phyloP scores from a whole-genome alignment of 148 eudicot genomes.

The Nepenthes gracilis region DNA sequence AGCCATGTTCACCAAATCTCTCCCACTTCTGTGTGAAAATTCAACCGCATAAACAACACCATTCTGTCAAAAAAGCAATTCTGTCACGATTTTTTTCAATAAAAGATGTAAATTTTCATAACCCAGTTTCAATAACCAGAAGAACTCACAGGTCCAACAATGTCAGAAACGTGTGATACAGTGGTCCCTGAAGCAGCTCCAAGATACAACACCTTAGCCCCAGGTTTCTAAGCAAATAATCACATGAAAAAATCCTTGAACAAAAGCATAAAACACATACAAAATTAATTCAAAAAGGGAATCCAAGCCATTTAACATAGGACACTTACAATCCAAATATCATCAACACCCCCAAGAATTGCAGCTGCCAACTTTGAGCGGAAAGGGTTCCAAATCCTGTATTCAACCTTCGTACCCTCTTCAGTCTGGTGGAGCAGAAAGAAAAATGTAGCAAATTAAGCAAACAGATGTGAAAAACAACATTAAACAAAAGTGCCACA shows the following conservation, averaged over 20 bases:
- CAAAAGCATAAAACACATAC: neutral
- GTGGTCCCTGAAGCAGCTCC: slow-evolving; percentile 99
- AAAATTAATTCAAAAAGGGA: neutral
- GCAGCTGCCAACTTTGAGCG: slow-evolving; percentile 96
- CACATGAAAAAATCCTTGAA: neutral
- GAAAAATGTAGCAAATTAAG: neutral
- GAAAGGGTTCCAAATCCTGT: slow-evolving; percentile 95
- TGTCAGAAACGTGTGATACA: slow-evolving; percentile 86
- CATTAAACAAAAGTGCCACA: too few relatives aligned
- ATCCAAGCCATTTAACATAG: neutral
- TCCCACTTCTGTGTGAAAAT: slow-evolving; percentile 94
- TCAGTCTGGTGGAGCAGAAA: slow-evolving; percentile 38
- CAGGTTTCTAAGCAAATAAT: slow-evolving; percentile 34
- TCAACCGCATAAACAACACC: slow-evolving; percentile 95
- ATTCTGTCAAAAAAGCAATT: slow-evolving; percentile 22
- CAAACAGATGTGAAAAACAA: neutral
- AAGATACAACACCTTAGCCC: slow-evolving; percentile 74
- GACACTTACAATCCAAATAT: slow-evolving; percentile 79
- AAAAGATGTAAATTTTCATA: neutral
- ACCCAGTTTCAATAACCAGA: neutral
- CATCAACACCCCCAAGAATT: slow-evolving; percentile 81
- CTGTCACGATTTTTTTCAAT: neutral
- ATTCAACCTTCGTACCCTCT: slow-evolving; percentile 79
- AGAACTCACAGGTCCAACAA: slow-evolving; percentile 83
- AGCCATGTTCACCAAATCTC: slow-evolving; percentile 97